Conservation (phyloP, 169 alveolate genomes). For the Theileria orientalis region DNA sequence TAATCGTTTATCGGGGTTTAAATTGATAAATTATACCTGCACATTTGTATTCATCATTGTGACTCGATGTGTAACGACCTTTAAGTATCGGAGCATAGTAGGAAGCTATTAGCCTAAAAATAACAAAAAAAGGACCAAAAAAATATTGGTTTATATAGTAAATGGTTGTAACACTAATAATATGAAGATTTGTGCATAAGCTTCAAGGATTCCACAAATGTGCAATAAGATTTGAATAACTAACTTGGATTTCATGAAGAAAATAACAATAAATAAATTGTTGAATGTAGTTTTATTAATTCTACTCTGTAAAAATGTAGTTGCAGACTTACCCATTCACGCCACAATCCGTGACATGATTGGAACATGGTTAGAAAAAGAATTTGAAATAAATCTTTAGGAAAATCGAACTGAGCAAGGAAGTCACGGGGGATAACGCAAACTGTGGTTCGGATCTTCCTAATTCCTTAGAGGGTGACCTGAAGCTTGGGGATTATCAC, state of each 20-base stretch:
- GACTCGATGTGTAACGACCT: neutral
- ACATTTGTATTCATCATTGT: neutral
- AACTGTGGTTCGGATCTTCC: conserved; percentile 57
- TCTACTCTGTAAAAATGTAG: neutral
- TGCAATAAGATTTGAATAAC: neutral
- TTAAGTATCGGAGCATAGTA: neutral
- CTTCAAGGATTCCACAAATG: conserved; percentile 9
- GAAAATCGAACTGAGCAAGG: conserved; percentile 23
- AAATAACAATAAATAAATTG: neutral
- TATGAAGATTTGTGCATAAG: neutral
- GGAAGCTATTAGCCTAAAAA: neutral
- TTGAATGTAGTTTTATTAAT: conserved; percentile 24
- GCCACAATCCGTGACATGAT: conserved; percentile 41
- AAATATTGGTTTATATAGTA: neutral
- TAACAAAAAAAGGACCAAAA: neutral
- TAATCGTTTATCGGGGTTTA: no score
- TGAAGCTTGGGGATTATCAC: conserved; percentile 48
- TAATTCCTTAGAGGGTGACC: conserved; percentile 48
- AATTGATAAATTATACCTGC: conserved; percentile 4
- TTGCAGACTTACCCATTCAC: conserved; percentile 65
- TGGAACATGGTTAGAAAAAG: conserved; percentile 42
- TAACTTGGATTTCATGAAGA: neutral
- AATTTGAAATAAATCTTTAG: neutral
- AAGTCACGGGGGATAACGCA: conserved; percentile 44
- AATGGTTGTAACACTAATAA: no score